A percentile compares a stretch with the other conserved stretches of the same genome.
phyloP scores from a whole-genome alignment of 1,284 basidiomycete species.

The Papiliotrema nemorosa region DNA sequence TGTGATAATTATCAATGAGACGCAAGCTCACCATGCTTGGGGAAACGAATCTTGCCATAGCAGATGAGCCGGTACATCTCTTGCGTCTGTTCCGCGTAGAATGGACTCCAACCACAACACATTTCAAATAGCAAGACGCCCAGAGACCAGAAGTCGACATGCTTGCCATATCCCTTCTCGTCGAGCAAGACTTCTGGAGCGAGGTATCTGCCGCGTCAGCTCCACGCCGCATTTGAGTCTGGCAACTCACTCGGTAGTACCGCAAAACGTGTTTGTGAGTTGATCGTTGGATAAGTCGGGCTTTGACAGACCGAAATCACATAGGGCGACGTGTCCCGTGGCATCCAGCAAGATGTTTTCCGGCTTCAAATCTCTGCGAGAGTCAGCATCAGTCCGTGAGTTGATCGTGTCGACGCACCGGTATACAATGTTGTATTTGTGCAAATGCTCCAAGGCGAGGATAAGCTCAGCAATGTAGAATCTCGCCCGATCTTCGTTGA shows the following conservation, averaged over 20 bases:
- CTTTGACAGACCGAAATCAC: conserved; percentile 96
- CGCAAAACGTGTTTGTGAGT: conserved; percentile 96
- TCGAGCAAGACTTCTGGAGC: conserved; percentile 98
- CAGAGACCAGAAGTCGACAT: conserved; percentile 98
- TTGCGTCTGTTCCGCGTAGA: conserved; percentile 99
- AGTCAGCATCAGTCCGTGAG: not conserved
- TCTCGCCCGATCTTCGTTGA: conserved; percentile 83
- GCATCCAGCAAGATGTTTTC: conserved; percentile 97
- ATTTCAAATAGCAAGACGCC: conserved; percentile 92
- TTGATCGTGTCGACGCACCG: conserved; percentile 55
- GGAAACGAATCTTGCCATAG: conserved; percentile 94
- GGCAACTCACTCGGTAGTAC: conserved; percentile 70
- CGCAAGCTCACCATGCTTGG: conserved; percentile 61
- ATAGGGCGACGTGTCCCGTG: conserved; percentile 92
- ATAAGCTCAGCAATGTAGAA: conserved; percentile 96
- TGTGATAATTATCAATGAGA: not conserved
- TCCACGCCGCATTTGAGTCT: conserved; percentile 3
- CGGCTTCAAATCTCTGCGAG: conserved; percentile 79
- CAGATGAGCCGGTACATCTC: conserved; percentile 99
- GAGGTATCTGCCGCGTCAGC: conserved; percentile 63
- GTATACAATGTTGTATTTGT: conserved; percentile 97
- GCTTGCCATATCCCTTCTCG: conserved; percentile 96
- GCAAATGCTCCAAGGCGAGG: conserved; percentile 88
- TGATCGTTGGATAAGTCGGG: conserved; percentile 90
- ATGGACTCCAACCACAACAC: conserved; percentile 99